phyloP scores from a whole-genome alignment of 202 grass and related monocot genomes.

The Carex sylvatica region DNA sequence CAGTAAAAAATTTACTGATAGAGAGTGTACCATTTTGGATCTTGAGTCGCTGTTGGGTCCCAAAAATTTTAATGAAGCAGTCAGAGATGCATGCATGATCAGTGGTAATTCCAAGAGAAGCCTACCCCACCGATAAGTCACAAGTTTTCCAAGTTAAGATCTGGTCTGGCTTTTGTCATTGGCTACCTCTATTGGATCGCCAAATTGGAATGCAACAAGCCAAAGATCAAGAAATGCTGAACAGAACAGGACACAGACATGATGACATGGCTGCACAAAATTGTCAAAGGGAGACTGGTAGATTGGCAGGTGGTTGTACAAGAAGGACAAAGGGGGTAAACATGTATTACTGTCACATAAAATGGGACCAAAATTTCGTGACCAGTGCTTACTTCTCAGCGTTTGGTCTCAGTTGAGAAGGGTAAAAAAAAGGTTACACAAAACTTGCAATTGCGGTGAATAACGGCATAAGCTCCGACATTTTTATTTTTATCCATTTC shows the following conservation, averaged over 20 bases:
- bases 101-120: not conserved
- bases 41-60: not conserved
- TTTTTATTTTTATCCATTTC: no score
- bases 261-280: not conserved
- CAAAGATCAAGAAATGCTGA: not conserved
- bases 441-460: not conserved
- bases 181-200: not conserved
- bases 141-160: slow-evolving; percentile 1
- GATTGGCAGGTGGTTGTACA: not conserved
- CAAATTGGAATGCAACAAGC: slow-evolving; percentile 2
- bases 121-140: slow-evolving; percentile 2
- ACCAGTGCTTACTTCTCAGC: not conserved
- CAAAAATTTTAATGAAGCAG: slow-evolving; percentile 6
- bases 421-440: no score
- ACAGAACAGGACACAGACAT: not conserved
- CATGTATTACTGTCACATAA: not conserved
- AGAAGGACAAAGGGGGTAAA: not conserved
- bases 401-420: no score
- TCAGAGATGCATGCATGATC: not conserved
- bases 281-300: not conserved
- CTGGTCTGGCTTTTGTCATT: not conserved
- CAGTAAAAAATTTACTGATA: not conserved
- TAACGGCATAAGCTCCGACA: not conserved
- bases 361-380: not conserved
- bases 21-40: slow-evolving; percentile 1